Base-by-base conservation (phyloP, 805 yeast species). In the Pichia eremophila region DNA sequence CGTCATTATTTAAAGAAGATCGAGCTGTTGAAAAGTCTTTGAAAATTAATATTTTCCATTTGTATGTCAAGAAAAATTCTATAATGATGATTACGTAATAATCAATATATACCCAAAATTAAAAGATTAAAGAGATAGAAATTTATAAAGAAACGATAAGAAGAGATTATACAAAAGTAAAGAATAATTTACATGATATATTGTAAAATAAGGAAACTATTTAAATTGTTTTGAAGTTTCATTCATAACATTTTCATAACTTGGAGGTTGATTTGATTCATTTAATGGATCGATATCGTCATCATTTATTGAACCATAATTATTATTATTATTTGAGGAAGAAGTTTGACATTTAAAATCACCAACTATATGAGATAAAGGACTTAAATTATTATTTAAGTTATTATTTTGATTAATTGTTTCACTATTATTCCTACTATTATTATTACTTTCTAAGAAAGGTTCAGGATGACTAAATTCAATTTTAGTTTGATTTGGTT, bases 231-330 rank as follows among this genome's bases (percentile, higher is more conserved):
- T 63, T 11, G 60, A 46, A 14, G 67, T 62, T 43, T 64, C 68
- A 46, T 52, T 57, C 63, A 66, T 63, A 8, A 62, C 68, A 28
- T 61, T 61, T 34, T 65, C 69, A 45, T 66, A 66, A 44, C 64
- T 62, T 45, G 70, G 70, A 25, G 70, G 70, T 3, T 61, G 64
- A 38, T 43, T 35, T 36, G 22, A 36, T 15, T 34, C 17, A 17
- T 15, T 34, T 8, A 17, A 9, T 9, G 39, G 39, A n/a, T 18
- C 27, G 11, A 28, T n/a, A 5, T 42, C 46, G 15, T 39, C 47
- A 8, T 41, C 42, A 11, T 43, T 32, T 14, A 15, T 34, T 18
- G 55, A 39, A 35, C 50, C 43, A 32, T 47, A 47, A 19, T 41
- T 29, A n/a, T 43, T 43, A 8, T 17, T 34, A 31, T 41, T 22